Percentiles rank a stretch among this genome's conserved stretches.
phyloP scores from a whole-genome alignment of 495 filamentous ascomycete genomes.

The Physcia stellaris region DNA sequence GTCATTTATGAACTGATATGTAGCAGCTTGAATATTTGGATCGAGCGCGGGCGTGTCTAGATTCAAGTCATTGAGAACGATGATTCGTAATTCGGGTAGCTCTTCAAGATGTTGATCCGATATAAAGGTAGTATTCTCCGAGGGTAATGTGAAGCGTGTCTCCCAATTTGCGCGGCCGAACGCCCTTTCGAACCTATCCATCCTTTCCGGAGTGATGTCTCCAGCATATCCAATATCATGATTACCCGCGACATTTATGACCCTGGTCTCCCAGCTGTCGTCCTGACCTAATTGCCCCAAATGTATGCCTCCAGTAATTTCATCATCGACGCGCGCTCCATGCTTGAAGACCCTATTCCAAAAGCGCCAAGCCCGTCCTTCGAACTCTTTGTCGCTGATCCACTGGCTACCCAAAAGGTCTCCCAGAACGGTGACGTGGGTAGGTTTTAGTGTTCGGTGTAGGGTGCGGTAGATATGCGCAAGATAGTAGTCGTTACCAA shows the following conservation, averaged over 20 bases:
- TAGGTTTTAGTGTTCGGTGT: conserved; percentile 67
- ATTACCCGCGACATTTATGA: conserved; percentile 87
- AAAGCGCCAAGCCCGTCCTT: conserved; percentile 51
- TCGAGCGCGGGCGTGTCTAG: conserved; percentile 70
- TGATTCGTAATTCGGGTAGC: conserved; percentile 55
- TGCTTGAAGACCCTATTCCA: conserved; percentile 71
- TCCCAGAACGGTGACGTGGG: conserved; percentile 78
- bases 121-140: conserved; percentile 8
- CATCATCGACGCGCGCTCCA: conserved; percentile 51
- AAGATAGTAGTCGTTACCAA: conserved; percentile 91
- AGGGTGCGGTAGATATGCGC: conserved; percentile 84
- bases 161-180: conserved; percentile 88
- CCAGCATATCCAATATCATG: conserved; percentile 95
- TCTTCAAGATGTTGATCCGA: not conserved
- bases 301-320: conserved; percentile 25
- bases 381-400: conserved; percentile 77
- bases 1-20: conserved; percentile 65
- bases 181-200: conserved; percentile 62
- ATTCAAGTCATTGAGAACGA: conserved; percentile 83
- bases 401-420: conserved; percentile 95
- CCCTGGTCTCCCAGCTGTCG: conserved; percentile 51
- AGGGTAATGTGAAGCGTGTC: conserved; percentile 52
- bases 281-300: conserved; percentile 26
- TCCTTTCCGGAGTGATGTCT: conserved; percentile 57
- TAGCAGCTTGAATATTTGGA: conserved; percentile 47